phyloP scores from a whole-genome alignment of 1,284 basidiomycete genomes.

The Trametes pubescens region DNA sequence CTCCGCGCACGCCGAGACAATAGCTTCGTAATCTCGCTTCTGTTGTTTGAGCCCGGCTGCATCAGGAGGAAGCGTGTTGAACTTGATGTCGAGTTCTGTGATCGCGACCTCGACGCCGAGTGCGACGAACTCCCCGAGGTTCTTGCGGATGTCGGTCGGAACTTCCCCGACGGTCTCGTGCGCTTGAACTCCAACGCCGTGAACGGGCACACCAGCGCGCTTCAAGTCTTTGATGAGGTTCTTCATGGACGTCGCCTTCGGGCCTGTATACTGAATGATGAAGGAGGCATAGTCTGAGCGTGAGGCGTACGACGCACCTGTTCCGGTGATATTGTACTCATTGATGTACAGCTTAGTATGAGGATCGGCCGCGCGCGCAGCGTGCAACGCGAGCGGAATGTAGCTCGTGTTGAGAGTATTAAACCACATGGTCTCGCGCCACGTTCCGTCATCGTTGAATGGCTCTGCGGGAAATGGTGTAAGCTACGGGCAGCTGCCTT shows the following conservation, averaged over 20 bases:
- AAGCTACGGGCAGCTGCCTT: neutral
- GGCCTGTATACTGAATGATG: slow-evolving; percentile 39
- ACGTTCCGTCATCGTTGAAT: slow-evolving; percentile 66
- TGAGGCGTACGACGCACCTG: slow-evolving; percentile 14
- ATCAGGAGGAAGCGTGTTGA: slow-evolving; percentile 57
- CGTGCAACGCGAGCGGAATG: slow-evolving; percentile 52
- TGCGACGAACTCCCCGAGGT: slow-evolving; percentile 55
- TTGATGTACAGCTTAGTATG: slow-evolving; percentile 54
- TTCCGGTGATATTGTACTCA: slow-evolving; percentile 55
- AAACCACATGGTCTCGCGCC: slow-evolving; percentile 54
- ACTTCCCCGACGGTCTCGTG: slow-evolving; percentile 61
- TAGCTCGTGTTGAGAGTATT: slow-evolving; percentile 52
- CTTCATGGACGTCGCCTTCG: slow-evolving; percentile 60
- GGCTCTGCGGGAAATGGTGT: slow-evolving; percentile 34
- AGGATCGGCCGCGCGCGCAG: slow-evolving; percentile 55
- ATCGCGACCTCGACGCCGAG: slow-evolving; percentile 70
- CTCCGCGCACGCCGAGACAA: slow-evolving; percentile 59
- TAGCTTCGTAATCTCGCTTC: slow-evolving; percentile 59
- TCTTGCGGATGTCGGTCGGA: slow-evolving; percentile 52
- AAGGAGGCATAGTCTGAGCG: too few relatives aligned
- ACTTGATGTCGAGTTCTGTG: slow-evolving; percentile 66
- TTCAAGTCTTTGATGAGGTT: slow-evolving; percentile 58
- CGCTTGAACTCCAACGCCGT: slow-evolving; percentile 62
- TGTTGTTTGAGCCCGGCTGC: slow-evolving; percentile 57
- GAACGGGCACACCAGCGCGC: slow-evolving; percentile 55